A percentile compares a stretch with the other conserved stretches of the same genome.
Evolutionary conservation across 2,329 filamentous ascomycete genomes (phyloP).

Genomic region (Calycina marina): DNA sequence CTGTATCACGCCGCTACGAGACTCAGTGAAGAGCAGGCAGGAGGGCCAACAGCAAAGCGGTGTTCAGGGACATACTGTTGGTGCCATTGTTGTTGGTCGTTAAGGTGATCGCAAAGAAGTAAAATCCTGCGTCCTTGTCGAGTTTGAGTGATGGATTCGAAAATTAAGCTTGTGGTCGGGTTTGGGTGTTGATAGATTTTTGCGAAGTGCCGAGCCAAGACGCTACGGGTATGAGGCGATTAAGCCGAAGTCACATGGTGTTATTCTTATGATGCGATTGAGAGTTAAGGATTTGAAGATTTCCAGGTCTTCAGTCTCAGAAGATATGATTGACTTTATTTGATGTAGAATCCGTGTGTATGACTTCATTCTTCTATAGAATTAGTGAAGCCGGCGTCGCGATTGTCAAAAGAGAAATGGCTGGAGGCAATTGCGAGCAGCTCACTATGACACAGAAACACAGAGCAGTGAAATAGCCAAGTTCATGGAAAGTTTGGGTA

Average conservation of each 20-base stretch:
- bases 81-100: constrained; percentile 65
- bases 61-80: constrained; percentile 73
- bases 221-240: too few relatives aligned
- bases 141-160: constrained; percentile 1
- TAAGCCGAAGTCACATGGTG: too few relatives aligned
- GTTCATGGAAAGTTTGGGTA: background rate
- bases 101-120: constrained; percentile 57
- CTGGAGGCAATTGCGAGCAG: too few relatives aligned
- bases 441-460: background rate
- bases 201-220: background rate
- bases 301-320: too few relatives aligned
- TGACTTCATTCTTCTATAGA: too few relatives aligned
- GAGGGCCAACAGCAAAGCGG: constrained; percentile 88
- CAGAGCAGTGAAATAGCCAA: background rate
- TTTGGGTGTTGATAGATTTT: constrained; percentile 16
- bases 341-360: too few relatives aligned
- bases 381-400: too few relatives aligned
- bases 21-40: constrained; percentile 23
- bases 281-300: too few relatives aligned
- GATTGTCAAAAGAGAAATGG: too few relatives aligned
- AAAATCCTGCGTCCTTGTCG: constrained; percentile 28
- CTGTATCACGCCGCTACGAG: constrained; percentile 55
- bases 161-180: constrained; percentile 1
- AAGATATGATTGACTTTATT: too few relatives aligned
- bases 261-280: too few relatives aligned